phyloP scores from a whole-genome alignment of 208 protist genomes.

The Crithidia sp. region DNA sequence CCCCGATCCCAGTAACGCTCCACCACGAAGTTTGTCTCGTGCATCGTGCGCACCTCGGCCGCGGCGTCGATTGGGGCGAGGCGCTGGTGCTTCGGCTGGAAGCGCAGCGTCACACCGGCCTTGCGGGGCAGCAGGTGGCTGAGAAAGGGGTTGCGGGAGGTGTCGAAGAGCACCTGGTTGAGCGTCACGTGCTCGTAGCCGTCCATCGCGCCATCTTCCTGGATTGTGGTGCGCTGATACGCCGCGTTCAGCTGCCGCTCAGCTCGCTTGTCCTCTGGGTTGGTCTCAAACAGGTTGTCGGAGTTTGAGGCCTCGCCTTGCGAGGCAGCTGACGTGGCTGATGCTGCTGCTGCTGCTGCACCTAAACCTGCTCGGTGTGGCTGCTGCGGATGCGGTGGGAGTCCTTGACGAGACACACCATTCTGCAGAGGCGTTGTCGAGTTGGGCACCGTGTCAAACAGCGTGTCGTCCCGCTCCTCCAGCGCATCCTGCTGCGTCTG shows the following conservation, averaged over 20 bases:
- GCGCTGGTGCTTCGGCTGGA: conserved; percentile 80
- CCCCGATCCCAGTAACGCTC: conserved; percentile 79
- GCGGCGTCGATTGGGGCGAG: conserved; percentile 60
- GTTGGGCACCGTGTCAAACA: too few relatives aligned
- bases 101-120: conserved; percentile 42
- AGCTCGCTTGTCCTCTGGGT: conserved; percentile 13
- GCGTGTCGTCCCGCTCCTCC: too few relatives aligned
- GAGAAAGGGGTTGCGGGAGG: conserved; percentile 47
- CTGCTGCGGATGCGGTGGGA: neutral
- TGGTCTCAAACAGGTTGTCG: conserved; percentile 1
- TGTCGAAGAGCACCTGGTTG: conserved; percentile 30
- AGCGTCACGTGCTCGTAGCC: conserved; percentile 47
- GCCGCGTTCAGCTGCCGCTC: conserved; percentile 11
- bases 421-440: too few relatives aligned
- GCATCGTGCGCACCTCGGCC: conserved; percentile 54
- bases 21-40: conserved; percentile 62
- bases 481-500: too few relatives aligned
- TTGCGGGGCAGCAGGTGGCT: conserved; percentile 61
- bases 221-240: conserved; percentile 8
- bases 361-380: neutral
- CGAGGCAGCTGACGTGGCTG: neutral
- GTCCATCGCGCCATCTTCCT: conserved; percentile 44
- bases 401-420: too few relatives aligned
- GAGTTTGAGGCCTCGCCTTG: neutral
- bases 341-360: neutral